phyloP scores from a whole-genome alignment of 805 yeast genomes.

The Maudiozyma saulgeensis region DNA sequence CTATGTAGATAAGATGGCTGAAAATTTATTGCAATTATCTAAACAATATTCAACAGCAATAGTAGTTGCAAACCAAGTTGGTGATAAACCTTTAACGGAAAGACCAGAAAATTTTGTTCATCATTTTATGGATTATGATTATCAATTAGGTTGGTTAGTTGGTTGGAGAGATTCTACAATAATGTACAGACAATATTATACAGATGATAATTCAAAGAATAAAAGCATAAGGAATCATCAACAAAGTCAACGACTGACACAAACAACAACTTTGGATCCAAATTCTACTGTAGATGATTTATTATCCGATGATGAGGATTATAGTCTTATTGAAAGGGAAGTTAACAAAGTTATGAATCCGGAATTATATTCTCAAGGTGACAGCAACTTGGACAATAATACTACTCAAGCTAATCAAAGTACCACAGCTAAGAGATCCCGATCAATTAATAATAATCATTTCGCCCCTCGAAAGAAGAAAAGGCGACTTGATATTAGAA shows the following conservation, averaged over 20 bases:
- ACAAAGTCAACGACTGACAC: slow-evolving; percentile 1
- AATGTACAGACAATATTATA: slow-evolving; percentile 20
- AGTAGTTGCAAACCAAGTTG: slow-evolving; percentile 71
- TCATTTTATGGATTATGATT: slow-evolving; percentile 36
- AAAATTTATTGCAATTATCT: slow-evolving; percentile 43
- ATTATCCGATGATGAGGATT: slow-evolving; percentile 26
- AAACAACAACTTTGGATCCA: background rate
- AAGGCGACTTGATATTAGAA: slow-evolving; percentile 26
- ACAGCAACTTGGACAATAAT: background rate
- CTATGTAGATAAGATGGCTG: slow-evolving; percentile 36
- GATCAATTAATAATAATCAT: background rate
- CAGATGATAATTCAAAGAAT: background rate
- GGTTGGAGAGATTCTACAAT: slow-evolving; percentile 59
- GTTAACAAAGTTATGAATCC: slow-evolving; percentile 6
- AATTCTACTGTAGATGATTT: slow-evolving; percentile 3
- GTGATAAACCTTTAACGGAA: slow-evolving; percentile 39
- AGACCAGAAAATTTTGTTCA: slow-evolving; percentile 7
- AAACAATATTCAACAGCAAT: slow-evolving; percentile 43
- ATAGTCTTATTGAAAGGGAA: slow-evolving; percentile 17
- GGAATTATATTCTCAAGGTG: background rate
- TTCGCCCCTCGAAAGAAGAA: slow-evolving; percentile 14
- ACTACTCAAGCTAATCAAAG: background rate
- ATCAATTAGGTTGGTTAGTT: slow-evolving; percentile 60
- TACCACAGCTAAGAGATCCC: background rate
- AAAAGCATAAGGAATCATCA: background rate